Conservation (phyloP, 805 yeast genomes). For the Sugiyamaella qingdaonensis region DNA sequence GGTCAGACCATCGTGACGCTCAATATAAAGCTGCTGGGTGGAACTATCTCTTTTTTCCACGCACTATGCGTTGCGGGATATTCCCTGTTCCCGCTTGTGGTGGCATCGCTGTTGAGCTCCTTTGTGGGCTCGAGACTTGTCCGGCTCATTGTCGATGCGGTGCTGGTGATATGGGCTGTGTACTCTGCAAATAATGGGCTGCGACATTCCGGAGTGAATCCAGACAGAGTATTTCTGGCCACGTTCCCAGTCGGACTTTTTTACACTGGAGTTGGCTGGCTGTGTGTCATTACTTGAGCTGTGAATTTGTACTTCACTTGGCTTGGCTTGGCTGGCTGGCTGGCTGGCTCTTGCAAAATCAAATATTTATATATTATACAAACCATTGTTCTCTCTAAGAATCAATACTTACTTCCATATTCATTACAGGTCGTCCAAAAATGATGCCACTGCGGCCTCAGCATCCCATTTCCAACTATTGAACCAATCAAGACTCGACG, state of each 20-base stretch:
- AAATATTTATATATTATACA: neutral
- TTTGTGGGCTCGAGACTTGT: slow-evolving; percentile 46
- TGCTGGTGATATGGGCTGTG: slow-evolving; percentile 57
- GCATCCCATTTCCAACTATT: slow-evolving; percentile 21
- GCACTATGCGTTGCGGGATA: slow-evolving; percentile 70
- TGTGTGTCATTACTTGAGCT: slow-evolving; percentile 52
- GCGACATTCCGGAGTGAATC: slow-evolving; percentile 58
- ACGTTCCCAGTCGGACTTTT: slow-evolving; percentile 62
- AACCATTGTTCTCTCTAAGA: neutral
- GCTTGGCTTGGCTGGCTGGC: too few species aligned
- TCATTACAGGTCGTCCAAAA: slow-evolving; percentile 6
- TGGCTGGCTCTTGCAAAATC: neutral
- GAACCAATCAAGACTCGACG: slow-evolving; percentile 18
- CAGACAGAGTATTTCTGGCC: slow-evolving; percentile 58
- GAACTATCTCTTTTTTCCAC: slow-evolving; percentile 58
- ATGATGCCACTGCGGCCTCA: slow-evolving; percentile 14
- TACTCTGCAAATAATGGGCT: slow-evolving; percentile 60
- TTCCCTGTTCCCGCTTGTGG: slow-evolving; percentile 60
- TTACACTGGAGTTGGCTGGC: slow-evolving; percentile 61
- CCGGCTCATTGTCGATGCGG: slow-evolving; percentile 44
- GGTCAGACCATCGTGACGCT: slow-evolving; percentile 57
- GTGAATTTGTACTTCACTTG: too few species aligned
- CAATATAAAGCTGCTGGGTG: slow-evolving; percentile 60
- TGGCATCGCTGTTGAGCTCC: slow-evolving; percentile 48
- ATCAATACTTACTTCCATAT: neutral